A percentile compares a stretch with the other conserved stretches of the same genome.
These are phyloP conservation scores for Globisporangium nodosum DNA, from an alignment of 352 stramenopile species.

Conservation along the genomic window DNA sequence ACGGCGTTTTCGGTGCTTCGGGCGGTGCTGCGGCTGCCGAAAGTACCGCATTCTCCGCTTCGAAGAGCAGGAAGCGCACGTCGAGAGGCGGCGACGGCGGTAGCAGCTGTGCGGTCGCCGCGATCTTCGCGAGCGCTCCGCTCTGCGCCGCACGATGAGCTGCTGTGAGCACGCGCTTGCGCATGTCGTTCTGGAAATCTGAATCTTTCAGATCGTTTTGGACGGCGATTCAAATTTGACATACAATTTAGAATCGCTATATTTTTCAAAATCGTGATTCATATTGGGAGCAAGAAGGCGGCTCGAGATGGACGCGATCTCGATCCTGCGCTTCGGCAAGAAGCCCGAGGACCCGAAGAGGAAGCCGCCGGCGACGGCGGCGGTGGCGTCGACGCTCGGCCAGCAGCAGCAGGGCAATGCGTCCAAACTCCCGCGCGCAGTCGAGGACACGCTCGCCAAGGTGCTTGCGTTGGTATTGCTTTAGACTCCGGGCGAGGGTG, in stretches of 20 bases:
- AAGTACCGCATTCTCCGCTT: conserved; percentile 21
- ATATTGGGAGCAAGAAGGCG: too few species aligned
- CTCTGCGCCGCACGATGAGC: conserved; percentile 45
- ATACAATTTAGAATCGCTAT: too few species aligned
- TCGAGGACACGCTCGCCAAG: conserved; percentile 50
- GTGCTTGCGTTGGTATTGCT: conserved; percentile 14
- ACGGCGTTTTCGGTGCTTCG: conserved; percentile 14
- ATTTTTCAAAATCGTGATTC: too few species aligned
- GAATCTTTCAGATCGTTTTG: too few species aligned
- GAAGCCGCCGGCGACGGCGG: conserved; percentile 5
- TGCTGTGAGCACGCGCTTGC: conserved; percentile 51
- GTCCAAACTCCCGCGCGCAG: conserved; percentile 41
- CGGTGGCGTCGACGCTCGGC: neutral
- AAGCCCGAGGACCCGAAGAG: conserved; percentile 15
- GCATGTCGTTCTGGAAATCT: conserved; percentile 29
- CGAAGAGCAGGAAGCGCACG: conserved; percentile 54
- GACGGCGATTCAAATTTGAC: too few species aligned
- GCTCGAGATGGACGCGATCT: too few species aligned
- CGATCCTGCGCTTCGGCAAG: conserved; percentile 15
- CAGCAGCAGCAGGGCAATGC: conserved; percentile 17
- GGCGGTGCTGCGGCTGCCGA: conserved; percentile 34
- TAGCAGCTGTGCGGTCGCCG: conserved; percentile 44
- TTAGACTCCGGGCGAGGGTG: neutral
- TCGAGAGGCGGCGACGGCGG: conserved; percentile 23
- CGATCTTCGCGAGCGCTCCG: conserved; percentile 57